Percentiles rank a stretch among this genome's conserved stretches.
phyloP scores from a whole-genome alignment of 139 green algal species.

The Trebouxia sp. region DNA sequence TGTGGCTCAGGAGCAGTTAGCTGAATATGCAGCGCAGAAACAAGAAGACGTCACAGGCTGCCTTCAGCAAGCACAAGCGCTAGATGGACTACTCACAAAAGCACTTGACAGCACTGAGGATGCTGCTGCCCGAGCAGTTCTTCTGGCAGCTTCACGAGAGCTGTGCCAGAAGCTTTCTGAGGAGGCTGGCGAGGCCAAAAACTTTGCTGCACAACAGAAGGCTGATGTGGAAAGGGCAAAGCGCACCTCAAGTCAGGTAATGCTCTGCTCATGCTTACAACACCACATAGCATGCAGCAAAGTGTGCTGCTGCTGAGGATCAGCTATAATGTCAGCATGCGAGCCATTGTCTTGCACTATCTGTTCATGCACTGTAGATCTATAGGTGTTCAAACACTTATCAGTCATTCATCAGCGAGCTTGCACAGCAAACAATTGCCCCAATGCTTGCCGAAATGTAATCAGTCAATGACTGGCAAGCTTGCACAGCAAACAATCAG shows the following conservation, averaged over 20 bases:
- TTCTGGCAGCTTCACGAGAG: not conserved
- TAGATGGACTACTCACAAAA: conserved; percentile 21
- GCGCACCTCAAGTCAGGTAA: conserved; percentile 57
- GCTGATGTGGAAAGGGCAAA: conserved; percentile 67
- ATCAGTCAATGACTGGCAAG: not conserved
- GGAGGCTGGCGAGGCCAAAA: conserved; percentile 50
- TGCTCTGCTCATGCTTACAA: not conserved
- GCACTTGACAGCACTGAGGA: not conserved
- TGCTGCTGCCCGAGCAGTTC: not conserved
- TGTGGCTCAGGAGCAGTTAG: conserved; percentile 79
- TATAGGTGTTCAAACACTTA: no score
- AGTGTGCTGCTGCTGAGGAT: no score
- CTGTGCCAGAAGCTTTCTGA: conserved; percentile 47
- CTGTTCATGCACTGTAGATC: no score
- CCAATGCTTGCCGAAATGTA: not conserved
- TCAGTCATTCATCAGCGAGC: not conserved
- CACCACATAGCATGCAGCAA: no score
- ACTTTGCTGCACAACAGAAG: conserved; percentile 56
- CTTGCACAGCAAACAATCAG: no score
- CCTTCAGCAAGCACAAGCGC: conserved; percentile 42
- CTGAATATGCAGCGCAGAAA: conserved; percentile 77
- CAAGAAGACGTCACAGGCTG: conserved; percentile 41
- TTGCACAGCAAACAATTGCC: not conserved
- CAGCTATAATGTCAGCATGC: no score
- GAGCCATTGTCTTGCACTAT: no score